Evolutionary conservation across 1,284 basidiomycete species (phyloP).

Genomic region (Volvariella surrecta): DNA sequence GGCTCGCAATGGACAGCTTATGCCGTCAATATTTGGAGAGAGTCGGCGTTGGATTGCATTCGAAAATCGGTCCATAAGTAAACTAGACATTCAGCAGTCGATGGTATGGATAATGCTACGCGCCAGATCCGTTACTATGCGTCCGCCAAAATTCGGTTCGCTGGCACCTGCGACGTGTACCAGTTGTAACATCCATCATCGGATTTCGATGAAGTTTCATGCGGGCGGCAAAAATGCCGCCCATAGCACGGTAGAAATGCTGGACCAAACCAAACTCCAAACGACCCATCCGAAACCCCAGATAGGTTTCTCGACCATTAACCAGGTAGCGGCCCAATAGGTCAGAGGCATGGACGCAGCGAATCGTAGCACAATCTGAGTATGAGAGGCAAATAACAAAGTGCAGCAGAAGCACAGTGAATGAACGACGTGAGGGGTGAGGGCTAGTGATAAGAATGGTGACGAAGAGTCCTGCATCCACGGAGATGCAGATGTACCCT

Average conservation of each 20-base stretch:
- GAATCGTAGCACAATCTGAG: slow-evolving; percentile 84
- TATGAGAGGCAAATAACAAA: slow-evolving; percentile 78
- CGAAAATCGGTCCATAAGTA: no score
- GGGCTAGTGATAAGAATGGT: slow-evolving; percentile 24
- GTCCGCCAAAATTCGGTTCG: no score
- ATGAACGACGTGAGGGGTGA: slow-evolving; percentile 65
- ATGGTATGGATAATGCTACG: no score
- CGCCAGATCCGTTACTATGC: no score
- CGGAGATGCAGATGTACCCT: no score
- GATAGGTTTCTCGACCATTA: slow-evolving; percentile 41
- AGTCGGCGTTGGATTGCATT: no score
- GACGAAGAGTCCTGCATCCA: not conserved
- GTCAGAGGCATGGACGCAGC: slow-evolving; percentile 72
- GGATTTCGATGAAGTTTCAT: slow-evolving; percentile 21
- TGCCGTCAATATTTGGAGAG: no score
- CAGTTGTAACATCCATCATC: not conserved
- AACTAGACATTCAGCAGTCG: no score
- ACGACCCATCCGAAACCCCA: slow-evolving; percentile 49
- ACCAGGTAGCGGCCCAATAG: slow-evolving; percentile 77
- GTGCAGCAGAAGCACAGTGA: slow-evolving; percentile 50
- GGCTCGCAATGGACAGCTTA: no score
- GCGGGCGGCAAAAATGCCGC: slow-evolving; percentile 86
- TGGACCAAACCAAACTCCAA: slow-evolving; percentile 77
- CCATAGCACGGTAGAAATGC: slow-evolving; percentile 74
- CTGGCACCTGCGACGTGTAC: no score